Conservation (phyloP, 768 basidiomycete genomes). For the Suillus placidus region DNA sequence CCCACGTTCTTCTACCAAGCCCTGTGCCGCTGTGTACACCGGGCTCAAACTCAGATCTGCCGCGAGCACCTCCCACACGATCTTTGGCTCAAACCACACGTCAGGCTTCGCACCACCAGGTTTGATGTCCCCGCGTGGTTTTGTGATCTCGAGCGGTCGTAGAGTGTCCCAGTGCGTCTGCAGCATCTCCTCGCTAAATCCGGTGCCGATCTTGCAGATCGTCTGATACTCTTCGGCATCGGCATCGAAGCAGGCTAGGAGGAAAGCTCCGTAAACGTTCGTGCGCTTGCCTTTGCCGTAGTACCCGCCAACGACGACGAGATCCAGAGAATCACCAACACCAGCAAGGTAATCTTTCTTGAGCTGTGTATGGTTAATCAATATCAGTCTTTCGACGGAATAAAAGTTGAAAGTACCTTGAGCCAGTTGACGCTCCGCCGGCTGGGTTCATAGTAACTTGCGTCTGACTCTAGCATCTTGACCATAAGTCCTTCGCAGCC, state of each 20-base stretch:
- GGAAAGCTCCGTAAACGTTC: constrained; percentile 96
- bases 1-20: constrained; percentile 86
- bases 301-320: constrained; percentile 97
- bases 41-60: constrained; percentile 97
- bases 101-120: constrained; percentile 94
- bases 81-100: constrained; percentile 95
- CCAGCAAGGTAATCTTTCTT: constrained; percentile 99
- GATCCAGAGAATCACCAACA: constrained; percentile 94
- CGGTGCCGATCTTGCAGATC: constrained; percentile 99
- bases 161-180: constrained; percentile 80
- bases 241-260: constrained; percentile 94
- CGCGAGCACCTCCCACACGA: constrained; percentile 98
- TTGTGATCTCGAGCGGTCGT: constrained; percentile 72
- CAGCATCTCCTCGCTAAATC: constrained; percentile 92
- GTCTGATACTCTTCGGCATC: constrained; percentile 96
- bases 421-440: constrained; percentile 96
- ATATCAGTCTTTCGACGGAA: neutral
- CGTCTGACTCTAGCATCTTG: constrained; percentile 93
- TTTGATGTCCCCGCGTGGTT: constrained; percentile 81
- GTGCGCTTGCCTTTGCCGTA: constrained; percentile 98
- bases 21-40: constrained; percentile 92
- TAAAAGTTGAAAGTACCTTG: constrained; percentile 60
- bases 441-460: constrained; percentile 94
- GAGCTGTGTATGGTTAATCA: constrained; percentile 52
- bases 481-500: constrained; percentile 99